Evolutionary conservation across 2,329 filamentous ascomycete species (phyloP).

Genomic region (Fusarium verticillioides): DNA sequence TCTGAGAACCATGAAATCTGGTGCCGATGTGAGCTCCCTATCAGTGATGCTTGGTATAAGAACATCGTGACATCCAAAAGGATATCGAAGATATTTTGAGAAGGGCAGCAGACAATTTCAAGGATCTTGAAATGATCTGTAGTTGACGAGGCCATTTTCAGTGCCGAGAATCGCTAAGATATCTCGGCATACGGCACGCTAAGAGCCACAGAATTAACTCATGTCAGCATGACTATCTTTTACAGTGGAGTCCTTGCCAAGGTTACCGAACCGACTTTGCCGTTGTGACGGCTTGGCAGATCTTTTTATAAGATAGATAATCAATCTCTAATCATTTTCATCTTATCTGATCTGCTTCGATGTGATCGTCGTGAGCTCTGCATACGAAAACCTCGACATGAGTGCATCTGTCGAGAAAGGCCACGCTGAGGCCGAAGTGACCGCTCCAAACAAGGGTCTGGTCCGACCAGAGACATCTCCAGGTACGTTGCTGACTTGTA

Average conservation of each 20-base stretch:
- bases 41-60: not conserved
- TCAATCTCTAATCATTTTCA: not conserved
- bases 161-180: not conserved
- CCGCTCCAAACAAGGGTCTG: not conserved
- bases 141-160: not conserved
- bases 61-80: not conserved
- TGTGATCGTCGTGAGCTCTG: not conserved
- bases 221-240: not conserved
- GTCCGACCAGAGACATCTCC: slow-evolving; percentile 15
- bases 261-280: not conserved
- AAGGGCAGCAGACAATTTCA: not conserved
- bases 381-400: not conserved
- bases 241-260: not conserved
- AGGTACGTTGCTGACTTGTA: not conserved
- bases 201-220: not conserved
- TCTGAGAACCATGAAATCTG: not conserved
- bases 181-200: not conserved
- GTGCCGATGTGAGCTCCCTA: accelerated
- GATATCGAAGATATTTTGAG: not conserved
- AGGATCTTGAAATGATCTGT: accelerated
- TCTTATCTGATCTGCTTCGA: not conserved
- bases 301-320: slow-evolving; percentile 5
- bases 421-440: not conserved
- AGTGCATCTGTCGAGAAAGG: not conserved
- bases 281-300: not conserved